These are phyloP conservation scores for Rhododendron ferrugineum DNA, from an alignment of 148 eudicot genomes.

Conservation along the genomic window DNA sequence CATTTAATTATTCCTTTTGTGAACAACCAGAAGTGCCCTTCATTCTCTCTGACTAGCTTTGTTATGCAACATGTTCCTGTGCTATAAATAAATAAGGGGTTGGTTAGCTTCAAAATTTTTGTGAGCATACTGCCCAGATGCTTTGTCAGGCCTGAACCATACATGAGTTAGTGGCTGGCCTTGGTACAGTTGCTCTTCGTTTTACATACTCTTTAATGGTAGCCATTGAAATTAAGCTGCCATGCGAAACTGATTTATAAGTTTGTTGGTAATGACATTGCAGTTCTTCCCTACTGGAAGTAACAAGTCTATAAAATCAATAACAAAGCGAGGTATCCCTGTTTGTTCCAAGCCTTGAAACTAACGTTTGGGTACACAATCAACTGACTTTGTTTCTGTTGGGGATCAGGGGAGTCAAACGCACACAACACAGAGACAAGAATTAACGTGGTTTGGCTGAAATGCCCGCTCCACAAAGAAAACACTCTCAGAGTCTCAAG, in stretches of 20 bases:
- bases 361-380: neutral
- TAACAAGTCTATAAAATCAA: neutral
- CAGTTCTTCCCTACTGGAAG: neutral
- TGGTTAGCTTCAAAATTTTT: neutral
- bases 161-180: neutral
- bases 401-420: neutral
- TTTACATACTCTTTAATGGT: neutral
- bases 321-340: neutral
- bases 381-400: neutral
- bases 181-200: neutral
- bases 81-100: neutral
- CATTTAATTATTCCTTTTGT: neutral
- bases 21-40: constrained; percentile 2
- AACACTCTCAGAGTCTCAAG: neutral
- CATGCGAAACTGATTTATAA: neutral
- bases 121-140: neutral
- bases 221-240: neutral
- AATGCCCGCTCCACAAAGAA: too few relatives aligned
- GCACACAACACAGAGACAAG: neutral
- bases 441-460: too few relatives aligned
- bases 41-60: neutral
- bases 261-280: neutral
- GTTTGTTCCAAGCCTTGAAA: neutral
- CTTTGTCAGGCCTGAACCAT: neutral
- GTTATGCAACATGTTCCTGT: neutral